Evolutionary conservation across 306 rosid species (phyloP), one percentile per base, ranked within the genome.

Genomic region (Bauhinia variegata): DNA sequence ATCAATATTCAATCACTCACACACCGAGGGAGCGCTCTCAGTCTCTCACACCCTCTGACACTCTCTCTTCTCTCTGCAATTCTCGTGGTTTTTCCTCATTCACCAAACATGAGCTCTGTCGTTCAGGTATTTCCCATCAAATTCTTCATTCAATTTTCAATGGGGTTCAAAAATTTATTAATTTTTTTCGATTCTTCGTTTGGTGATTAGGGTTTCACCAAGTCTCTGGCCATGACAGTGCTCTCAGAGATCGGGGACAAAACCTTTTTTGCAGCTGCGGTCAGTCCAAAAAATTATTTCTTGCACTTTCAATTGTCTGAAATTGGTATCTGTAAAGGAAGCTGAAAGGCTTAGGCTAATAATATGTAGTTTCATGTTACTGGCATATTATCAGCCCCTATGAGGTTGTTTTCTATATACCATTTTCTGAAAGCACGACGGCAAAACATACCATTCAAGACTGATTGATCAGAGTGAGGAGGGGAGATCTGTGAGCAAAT

Each of bases 171-270:
- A 13, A 44, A 2, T 3, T 28, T 51, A 9, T 19, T 34, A 33
- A 0, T 14, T 12, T 5, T 15, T 33, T 8, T 11, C 33, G 36
- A 13, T 64, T 23, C 4, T 58, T 58, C 4, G 8, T 51, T 50
- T 14, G 68, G 36, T 18, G 6, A 7, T 62, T 62, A 93, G 99
- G 99, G 99, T 74, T 88, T 93, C 64, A 78, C 92, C 17, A 93
- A 93, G 90, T 90, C 99, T 4, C 86, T 93, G 39, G 97, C 92
- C 58, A 86, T 93, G 90, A 93, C 97, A 53, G 86, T 93, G 65
- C 92, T 93, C 63, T 93, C 99, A 4, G 99, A 93, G 89, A 88
- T 93, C 86, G 99, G 99, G 46, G 99, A 93, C 70, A 90, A 90
- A 78, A 93, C 99, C 5, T 93, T 93, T 72, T 90, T 93, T 34